Percentiles rank a stretch among this genome's conserved stretches.
Evolutionary conservation across 2,329 filamentous ascomycete genomes (phyloP).

Genomic region (Xylariales sp.): DNA sequence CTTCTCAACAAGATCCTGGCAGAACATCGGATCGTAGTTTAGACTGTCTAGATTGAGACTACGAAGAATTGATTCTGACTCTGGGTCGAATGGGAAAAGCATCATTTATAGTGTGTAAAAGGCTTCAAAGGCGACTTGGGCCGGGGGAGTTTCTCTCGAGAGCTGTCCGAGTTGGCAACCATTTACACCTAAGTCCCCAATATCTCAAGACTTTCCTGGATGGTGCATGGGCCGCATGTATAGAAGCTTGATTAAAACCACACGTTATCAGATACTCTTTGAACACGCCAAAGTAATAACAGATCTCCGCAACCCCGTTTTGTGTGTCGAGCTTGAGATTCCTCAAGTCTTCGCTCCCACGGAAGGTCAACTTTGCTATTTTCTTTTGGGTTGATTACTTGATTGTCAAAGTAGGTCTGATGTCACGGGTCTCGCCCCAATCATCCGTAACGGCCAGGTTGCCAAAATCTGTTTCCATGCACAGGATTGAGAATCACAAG

Average conservation of each 20-base stretch:
- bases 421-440: slow-evolving; percentile 13
- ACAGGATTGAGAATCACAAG: not conserved
- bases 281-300: slow-evolving; percentile 25
- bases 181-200: not conserved
- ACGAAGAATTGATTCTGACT: not conserved
- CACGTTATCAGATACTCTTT: slow-evolving; percentile 23
- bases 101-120: not conserved
- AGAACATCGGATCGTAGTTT: not conserved
- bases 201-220: not conserved
- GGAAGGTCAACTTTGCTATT: slow-evolving; percentile 18
- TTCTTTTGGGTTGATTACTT: slow-evolving; percentile 22
- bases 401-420: slow-evolving; percentile 17
- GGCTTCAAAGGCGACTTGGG: not conserved
- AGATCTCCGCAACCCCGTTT: slow-evolving; percentile 21
- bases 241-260: slow-evolving; percentile 9
- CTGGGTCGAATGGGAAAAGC: not conserved
- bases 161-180: not conserved
- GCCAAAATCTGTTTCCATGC: not conserved
- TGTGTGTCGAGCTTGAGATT: slow-evolving; percentile 23
- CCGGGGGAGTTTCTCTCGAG: not conserved
- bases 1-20: not conserved
- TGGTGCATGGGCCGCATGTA: not conserved
- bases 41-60: not conserved
- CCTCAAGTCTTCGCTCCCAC: slow-evolving; percentile 23
- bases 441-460: slow-evolving; percentile 9